phyloP scores from a whole-genome alignment of 805 yeast genomes.

The Suhomyces sp. region DNA sequence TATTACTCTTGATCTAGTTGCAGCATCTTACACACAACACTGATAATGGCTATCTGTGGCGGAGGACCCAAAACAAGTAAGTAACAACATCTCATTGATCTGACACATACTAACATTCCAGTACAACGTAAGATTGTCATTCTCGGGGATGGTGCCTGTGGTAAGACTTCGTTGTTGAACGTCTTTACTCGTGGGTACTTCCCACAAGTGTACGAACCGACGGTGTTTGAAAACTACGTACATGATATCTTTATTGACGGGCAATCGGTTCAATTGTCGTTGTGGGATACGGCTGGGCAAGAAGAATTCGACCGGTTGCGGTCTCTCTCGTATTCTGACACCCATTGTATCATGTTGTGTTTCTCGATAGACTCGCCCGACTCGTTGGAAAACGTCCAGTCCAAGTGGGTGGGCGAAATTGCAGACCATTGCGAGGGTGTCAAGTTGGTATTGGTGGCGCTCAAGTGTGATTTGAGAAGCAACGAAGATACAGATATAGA shows the following conservation, averaged over 20 bases:
- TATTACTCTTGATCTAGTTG: not conserved
- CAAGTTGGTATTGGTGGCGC: constrained; percentile 86
- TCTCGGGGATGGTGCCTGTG: constrained; percentile 98
- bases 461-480: constrained; percentile 88
- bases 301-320: constrained; percentile 95
- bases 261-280: constrained; percentile 83
- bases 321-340: constrained; percentile 88
- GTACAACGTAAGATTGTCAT: constrained; percentile 92
- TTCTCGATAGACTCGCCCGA: constrained; percentile 92
- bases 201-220: constrained; percentile 97
- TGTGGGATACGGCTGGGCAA: constrained; percentile 99
- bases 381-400: constrained; percentile 90
- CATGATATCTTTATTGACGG: constrained; percentile 96
- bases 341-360: constrained; percentile 96
- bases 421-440: constrained; percentile 97
- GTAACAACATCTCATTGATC: constrained; percentile 15
- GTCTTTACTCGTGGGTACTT: constrained; percentile 97
- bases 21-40: not conserved
- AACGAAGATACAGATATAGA: constrained; percentile 46
- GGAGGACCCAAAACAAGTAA: constrained; percentile 41
- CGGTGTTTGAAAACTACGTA: constrained; percentile 95
- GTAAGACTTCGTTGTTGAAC: constrained; percentile 90
- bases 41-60: constrained; percentile 40
- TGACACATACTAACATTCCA: constrained; percentile 11
- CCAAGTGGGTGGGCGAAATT: constrained; percentile 96